phyloP scores from a whole-genome alignment of 2,329 filamentous ascomycete genomes.

The Epichloe festucae region DNA sequence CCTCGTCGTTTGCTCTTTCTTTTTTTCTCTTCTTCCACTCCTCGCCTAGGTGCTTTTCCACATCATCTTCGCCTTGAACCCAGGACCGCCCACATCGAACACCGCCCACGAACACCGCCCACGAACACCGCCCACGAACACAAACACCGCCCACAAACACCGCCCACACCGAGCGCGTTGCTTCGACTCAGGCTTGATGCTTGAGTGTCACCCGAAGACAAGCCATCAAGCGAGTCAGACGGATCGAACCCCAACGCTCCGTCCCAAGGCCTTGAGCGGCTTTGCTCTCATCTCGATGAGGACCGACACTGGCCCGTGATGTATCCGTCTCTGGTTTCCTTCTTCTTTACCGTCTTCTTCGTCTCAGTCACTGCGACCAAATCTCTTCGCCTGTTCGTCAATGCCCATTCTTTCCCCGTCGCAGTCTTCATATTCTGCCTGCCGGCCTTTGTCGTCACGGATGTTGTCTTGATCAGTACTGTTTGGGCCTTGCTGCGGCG shows the following conservation, averaged over 20 bases:
- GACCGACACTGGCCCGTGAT: constrained; percentile 3
- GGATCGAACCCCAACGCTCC: neutral
- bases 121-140: too few relatives aligned
- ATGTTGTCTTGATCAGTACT: constrained; percentile 14
- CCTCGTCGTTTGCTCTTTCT: too few relatives aligned
- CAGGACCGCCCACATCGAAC: too few relatives aligned
- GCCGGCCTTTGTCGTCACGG: constrained; percentile 18
- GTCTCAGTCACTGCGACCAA: constrained; percentile 17
- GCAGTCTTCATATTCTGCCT: constrained; percentile 18
- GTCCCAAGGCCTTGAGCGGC: neutral
- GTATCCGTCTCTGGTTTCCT: constrained; percentile 12
- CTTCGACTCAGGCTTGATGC: neutral
- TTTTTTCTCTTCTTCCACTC: too few relatives aligned
- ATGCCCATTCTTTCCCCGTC: constrained; percentile 15
- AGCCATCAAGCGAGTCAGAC: neutral
- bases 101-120: too few relatives aligned
- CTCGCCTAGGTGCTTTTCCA: too few relatives aligned
- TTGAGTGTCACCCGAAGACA: neutral
- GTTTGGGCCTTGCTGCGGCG: constrained; percentile 15
- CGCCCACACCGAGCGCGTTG: neutral
- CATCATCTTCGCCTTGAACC: too few relatives aligned
- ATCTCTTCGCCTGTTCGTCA: constrained; percentile 15
- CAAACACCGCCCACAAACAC: too few relatives aligned
- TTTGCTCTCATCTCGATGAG: constrained; percentile 1
- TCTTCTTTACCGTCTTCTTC: constrained; percentile 18